phyloP scores from a whole-genome alignment of 202 grass and related monocot genomes.

The Elaeis oleifera region DNA sequence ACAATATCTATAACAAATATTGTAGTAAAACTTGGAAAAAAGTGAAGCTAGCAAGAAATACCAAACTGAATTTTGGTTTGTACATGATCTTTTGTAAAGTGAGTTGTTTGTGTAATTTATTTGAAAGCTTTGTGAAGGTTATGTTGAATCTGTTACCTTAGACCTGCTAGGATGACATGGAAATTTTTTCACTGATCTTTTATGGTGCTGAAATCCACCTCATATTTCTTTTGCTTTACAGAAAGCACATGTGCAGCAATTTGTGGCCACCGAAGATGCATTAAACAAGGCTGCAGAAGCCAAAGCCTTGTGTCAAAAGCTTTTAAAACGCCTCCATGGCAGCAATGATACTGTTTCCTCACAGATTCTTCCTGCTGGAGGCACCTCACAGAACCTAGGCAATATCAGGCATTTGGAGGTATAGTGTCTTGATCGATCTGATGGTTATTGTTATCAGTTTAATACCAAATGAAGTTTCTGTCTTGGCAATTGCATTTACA shows the following conservation, averaged over 20 bases:
- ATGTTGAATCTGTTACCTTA: not conserved
- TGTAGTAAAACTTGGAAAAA: too few relatives aligned
- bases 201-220: conserved; percentile 26
- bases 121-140: not conserved
- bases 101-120: too few relatives aligned
- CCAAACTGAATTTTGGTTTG: too few relatives aligned
- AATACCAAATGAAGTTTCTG: too few relatives aligned
- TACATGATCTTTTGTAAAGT: too few relatives aligned
- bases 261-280: conserved; percentile 98
- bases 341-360: conserved; percentile 40
- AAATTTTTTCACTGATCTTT: not conserved
- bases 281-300: conserved; percentile 98
- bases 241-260: conserved; percentile 99
- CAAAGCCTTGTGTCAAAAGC: conserved; percentile 80
- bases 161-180: not conserved
- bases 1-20: too few relatives aligned
- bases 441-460: too few relatives aligned
- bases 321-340: conserved; percentile 74
- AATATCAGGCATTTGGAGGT: conserved; percentile 83
- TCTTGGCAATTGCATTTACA: too few relatives aligned
- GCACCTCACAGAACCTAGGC: conserved; percentile 51
- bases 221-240: conserved; percentile 41
- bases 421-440: not conserved
- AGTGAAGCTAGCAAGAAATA: too few relatives aligned
- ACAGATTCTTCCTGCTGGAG: conserved; percentile 56